phyloP scores from a whole-genome alignment of 2,329 filamentous ascomycete genomes.

The Aspergillus luchuensis region DNA sequence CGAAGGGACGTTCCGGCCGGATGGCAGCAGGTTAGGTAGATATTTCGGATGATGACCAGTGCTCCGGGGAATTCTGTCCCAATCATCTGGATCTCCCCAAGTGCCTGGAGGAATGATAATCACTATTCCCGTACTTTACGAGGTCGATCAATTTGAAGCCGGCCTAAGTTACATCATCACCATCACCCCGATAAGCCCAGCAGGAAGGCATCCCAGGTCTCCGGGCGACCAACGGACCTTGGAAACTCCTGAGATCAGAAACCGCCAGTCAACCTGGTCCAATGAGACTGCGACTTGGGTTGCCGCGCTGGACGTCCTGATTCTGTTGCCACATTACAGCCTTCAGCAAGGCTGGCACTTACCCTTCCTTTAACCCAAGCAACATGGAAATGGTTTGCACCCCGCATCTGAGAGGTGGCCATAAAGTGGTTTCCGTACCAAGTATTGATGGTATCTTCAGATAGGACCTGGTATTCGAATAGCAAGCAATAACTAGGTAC shows the following conservation, averaged over 20 bases:
- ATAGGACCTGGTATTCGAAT: too few species aligned
- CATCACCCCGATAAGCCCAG: constrained; percentile 9
- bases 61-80: neutral
- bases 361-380: constrained; percentile 6
- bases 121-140: neutral
- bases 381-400: constrained; percentile 4
- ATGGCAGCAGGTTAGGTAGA: neutral
- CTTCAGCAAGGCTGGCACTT: constrained; percentile 8
- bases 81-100: neutral
- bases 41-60: neutral
- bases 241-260: constrained; percentile 14
- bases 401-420: neutral
- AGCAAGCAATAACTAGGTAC: too few species aligned
- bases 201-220: constrained; percentile 5
- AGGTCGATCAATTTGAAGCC: neutral
- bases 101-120: neutral
- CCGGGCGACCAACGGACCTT: constrained; percentile 18
- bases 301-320: constrained; percentile 11
- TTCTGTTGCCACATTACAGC: constrained; percentile 22
- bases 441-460: too few species aligned
- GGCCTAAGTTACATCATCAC: constrained; percentile 1
- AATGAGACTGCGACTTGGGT: constrained; percentile 22
- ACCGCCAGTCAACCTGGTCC: constrained; percentile 9
- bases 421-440: too few species aligned
- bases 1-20: too few species aligned